Evolutionary conservation across 1,284 basidiomycete genomes (phyloP).

Genomic region (Ustilago cynodontis): DNA sequence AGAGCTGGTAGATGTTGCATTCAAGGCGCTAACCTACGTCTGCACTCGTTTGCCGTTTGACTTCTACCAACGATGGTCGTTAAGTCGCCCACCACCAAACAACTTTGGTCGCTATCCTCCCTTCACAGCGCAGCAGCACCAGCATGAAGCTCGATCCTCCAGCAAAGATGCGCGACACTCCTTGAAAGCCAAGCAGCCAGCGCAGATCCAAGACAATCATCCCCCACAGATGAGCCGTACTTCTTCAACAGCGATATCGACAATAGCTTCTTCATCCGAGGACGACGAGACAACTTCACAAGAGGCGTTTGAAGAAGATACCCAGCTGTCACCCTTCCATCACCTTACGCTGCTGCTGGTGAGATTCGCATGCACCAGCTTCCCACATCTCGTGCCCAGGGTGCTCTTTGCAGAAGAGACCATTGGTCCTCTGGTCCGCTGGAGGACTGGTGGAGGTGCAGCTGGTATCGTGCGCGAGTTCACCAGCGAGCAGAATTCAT

Average conservation of each 20-base stretch:
- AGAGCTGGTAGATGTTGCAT: slow-evolving; percentile 62
- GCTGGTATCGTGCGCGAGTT: slow-evolving; percentile 56
- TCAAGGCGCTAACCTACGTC: slow-evolving; percentile 52
- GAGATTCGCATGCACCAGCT: slow-evolving; percentile 62
- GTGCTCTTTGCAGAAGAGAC: slow-evolving; percentile 67
- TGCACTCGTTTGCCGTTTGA: slow-evolving; percentile 50
- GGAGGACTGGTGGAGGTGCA: slow-evolving; percentile 66
- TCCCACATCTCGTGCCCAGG: slow-evolving; percentile 65
- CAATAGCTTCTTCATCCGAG: slow-evolving; percentile 21
- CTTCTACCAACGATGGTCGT: slow-evolving; percentile 54
- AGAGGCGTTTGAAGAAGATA: slow-evolving; percentile 25
- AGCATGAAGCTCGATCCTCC: not conserved
- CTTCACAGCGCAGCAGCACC: slow-evolving; percentile 2
- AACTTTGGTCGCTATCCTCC: slow-evolving; percentile 18
- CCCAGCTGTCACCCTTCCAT: slow-evolving; percentile 62
- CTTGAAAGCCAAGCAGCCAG: not conserved
- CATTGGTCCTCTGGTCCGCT: slow-evolving; percentile 65
- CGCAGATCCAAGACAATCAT: not conserved
- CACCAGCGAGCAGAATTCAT: slow-evolving; percentile 20
- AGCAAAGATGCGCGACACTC: not conserved
- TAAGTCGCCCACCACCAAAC: slow-evolving; percentile 35
- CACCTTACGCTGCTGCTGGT: slow-evolving; percentile 61
- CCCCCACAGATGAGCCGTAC: slow-evolving; percentile 1
- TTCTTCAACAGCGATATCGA: slow-evolving; percentile 12
- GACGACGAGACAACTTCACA: slow-evolving; percentile 27